Percentiles rank a stretch among this genome's conserved stretches.
phyloP scores from a whole-genome alignment of 495 filamentous ascomycete genomes.

The Annulohypoxylon moriforme region DNA sequence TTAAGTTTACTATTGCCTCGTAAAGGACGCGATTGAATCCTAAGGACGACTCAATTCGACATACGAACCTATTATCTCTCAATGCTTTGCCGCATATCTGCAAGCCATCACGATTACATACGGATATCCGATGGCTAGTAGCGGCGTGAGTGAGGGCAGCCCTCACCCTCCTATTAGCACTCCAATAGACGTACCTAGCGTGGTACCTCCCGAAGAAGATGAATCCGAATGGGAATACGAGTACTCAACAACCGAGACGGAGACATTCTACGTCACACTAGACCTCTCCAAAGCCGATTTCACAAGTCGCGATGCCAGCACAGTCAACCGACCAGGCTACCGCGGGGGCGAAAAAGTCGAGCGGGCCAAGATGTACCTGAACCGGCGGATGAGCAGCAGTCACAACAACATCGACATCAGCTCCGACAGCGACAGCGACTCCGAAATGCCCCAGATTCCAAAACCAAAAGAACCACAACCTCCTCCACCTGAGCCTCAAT shows the following conservation, averaged over 20 bases:
- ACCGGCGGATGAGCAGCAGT: slow-evolving; percentile 28
- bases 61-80: slow-evolving; percentile 3
- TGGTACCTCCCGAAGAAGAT: slow-evolving; percentile 45
- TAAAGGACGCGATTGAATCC: neutral
- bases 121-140: slow-evolving; percentile 44
- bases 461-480: neutral
- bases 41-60: neutral
- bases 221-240: slow-evolving; percentile 69
- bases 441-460: slow-evolving; percentile 35
- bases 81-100: slow-evolving; percentile 24
- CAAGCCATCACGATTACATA: slow-evolving; percentile 10
- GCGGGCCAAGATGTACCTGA: slow-evolving; percentile 40
- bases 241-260: slow-evolving; percentile 66
- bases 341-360: slow-evolving; percentile 44
- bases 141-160: slow-evolving; percentile 28
- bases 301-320: slow-evolving; percentile 45
- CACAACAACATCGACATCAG: slow-evolving; percentile 20
- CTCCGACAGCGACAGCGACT: slow-evolving; percentile 27
- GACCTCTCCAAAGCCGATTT: slow-evolving; percentile 65
- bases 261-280: slow-evolving; percentile 68
- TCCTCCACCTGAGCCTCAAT: neutral
- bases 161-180: slow-evolving; percentile 6
- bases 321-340: slow-evolving; percentile 12
- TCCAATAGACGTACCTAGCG: neutral
- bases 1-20: neutral